Base-by-base conservation (phyloP, 2,329 filamentous ascomycete species). In the Aureobasidium sp. region DNA sequence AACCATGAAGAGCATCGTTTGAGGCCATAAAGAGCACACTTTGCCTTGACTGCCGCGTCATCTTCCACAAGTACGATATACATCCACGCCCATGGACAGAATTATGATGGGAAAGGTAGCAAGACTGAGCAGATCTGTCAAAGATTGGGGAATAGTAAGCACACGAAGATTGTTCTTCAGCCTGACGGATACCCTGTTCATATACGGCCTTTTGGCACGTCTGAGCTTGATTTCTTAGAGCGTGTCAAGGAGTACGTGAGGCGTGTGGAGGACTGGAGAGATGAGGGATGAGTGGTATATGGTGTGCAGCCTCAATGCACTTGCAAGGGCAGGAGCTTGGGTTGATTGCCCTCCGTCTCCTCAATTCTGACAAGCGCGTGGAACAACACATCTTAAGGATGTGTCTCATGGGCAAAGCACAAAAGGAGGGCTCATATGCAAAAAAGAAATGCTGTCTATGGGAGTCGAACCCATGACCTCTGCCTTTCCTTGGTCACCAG, bases 391-490 rank as follows among this genome's bases (percentile, higher is more conserved):
- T 11, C 3, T 22, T 0, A 11, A 11, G 39, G 3, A 6, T 20
- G 7, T n/a, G 11, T 8, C n/a, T 1, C 41, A 11, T 2, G 41
- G 20, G 42, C 20, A 7, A 25, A 15, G 5, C 11, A 44, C 5
- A 25, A 17, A 15, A 8, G 1, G 22, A 14, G 44, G 27, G 14
- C 2, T 29, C 7, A 6, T 5, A 17, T 20, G 27, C n/a, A 17
- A 44, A 59, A 60, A 51, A 60, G n/a, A 17, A 37, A 20, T 60
- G 57, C 36, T 15, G 36, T 17, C 20, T 29, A 25, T 27, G 27
- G 27, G 57, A 42, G 9, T 60, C 57, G 57, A 60, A 60, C 57
- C 27, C 57, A 27, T 25, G 57, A 60, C 25, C 36, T 60, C 36
- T 51, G 45, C 57, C 39, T 60, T 20, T 29, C 55, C 55, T 17